These are phyloP conservation scores for Pneumocystis wakefieldiae DNA, from an alignment of 1,139 yeast species.

Conservation along the genomic window DNA sequence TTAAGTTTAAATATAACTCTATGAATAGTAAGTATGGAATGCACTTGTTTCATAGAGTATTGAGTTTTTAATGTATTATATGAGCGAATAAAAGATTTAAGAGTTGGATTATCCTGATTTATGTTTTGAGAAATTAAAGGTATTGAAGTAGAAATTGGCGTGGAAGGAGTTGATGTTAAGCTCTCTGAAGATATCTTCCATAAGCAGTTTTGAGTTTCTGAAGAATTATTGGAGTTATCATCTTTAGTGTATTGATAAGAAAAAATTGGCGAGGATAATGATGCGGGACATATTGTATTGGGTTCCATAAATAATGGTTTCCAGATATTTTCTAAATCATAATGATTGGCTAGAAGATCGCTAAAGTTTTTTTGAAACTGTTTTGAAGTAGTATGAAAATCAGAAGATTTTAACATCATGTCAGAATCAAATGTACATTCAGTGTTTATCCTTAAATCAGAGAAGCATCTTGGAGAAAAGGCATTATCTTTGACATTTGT, in stretches of 20 bases:
- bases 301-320: not conserved
- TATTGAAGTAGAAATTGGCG: not conserved
- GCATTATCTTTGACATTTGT: not conserved
- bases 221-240: not conserved
- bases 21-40: not conserved
- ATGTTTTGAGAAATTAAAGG: not conserved
- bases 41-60: not conserved
- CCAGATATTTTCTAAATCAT: not conserved
- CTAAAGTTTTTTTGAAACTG: not conserved
- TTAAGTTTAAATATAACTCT: not conserved
- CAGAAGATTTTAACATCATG: not conserved
- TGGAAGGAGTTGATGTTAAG: not conserved
- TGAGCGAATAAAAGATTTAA: not conserved
- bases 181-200: not conserved
- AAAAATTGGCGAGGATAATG: not conserved
- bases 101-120: not conserved
- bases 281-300: not conserved
- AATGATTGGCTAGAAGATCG: not conserved
- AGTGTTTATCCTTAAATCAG: not conserved
- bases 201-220: not conserved
- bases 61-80: not conserved
- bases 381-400: not conserved
- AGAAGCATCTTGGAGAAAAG: not conserved
- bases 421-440: not conserved
- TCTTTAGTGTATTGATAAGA: not conserved